Conservation (phyloP, 169 alveolate species). For the Pseudocohnilembus persalinus region DNA sequence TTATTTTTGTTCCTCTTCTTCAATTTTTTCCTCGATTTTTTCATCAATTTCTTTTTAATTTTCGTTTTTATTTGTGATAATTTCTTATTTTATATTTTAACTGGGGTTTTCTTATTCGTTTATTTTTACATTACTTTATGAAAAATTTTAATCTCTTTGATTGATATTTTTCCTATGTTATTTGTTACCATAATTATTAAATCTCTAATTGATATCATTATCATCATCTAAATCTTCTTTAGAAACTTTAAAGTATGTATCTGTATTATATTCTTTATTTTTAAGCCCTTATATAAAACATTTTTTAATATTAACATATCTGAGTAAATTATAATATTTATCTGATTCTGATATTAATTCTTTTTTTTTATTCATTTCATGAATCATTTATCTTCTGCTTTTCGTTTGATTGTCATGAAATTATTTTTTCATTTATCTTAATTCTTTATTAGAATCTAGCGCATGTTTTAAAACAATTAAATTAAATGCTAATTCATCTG, state of each 20-base stretch:
- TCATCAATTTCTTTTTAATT: too few relatives aligned
- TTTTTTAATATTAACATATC: not conserved
- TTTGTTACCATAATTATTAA: too few relatives aligned
- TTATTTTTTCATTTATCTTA: not conserved
- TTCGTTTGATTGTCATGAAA: not conserved
- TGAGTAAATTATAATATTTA: too few relatives aligned
- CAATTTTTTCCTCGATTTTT: too few relatives aligned
- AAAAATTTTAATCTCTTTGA: not conserved
- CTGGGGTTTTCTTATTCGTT: not conserved
- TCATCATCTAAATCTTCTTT: not conserved
- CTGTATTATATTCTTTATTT: not conserved
- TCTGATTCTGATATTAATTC: not conserved
- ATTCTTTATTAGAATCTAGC: not conserved
- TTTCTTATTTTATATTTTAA: not conserved
- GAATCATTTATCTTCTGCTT: not conserved
- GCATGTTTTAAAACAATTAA: not conserved
- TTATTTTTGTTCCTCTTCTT: too few relatives aligned
- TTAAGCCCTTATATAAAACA: not conserved
- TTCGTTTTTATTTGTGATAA: too few relatives aligned
- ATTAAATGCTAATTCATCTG: not conserved
- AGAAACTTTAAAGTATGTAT: not conserved
- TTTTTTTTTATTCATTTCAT: too few relatives aligned
- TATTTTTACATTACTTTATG: too few relatives aligned
- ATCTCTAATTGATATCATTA: too few relatives aligned
- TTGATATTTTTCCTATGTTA: too few relatives aligned